Conservation (phyloP, 1,284 basidiomycete species). For the Cutaneotrichosporon cavernicola region DNA sequence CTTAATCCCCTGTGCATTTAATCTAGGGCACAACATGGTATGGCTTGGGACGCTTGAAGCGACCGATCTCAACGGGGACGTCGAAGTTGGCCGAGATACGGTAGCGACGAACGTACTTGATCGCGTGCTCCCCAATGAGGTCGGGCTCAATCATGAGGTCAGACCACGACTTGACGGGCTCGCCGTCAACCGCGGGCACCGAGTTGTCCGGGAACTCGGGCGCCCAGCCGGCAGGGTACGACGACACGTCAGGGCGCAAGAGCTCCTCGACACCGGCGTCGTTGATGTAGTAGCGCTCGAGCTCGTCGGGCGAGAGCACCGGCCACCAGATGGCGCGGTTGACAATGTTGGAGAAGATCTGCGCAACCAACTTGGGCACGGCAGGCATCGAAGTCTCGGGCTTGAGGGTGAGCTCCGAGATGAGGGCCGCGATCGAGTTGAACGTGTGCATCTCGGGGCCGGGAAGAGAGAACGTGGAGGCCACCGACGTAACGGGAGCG, state of each 20-base stretch:
- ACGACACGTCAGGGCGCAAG: conserved; percentile 56
- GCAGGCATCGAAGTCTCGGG: conserved; percentile 66
- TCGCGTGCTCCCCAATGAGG: conserved; percentile 83
- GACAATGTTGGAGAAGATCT: conserved; percentile 64
- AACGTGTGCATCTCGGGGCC: conserved; percentile 85
- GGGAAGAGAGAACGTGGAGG: conserved; percentile 73
- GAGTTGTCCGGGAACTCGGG: conserved; percentile 57
- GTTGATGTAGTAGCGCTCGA: conserved; percentile 81
- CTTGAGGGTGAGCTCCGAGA: conserved; percentile 76
- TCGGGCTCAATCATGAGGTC: conserved; percentile 66
- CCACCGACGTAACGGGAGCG: conserved; percentile 61
- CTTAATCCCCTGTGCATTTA: conserved; percentile 14
- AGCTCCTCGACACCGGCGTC: conserved; percentile 64
- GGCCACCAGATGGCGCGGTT: conserved; percentile 88
- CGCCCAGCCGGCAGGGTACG: conserved; percentile 50
- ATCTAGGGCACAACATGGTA: conserved; percentile 56
- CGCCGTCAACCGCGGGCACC: conserved; percentile 50
- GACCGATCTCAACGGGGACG: conserved; percentile 52
- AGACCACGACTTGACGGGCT: conserved; percentile 55
- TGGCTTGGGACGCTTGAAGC: conserved; percentile 50
- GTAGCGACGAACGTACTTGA: conserved; percentile 87
- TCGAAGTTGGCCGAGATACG: conserved; percentile 63
- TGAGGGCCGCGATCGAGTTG: conserved; percentile 78
- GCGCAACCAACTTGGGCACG: conserved; percentile 74
- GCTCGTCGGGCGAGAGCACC: conserved; percentile 84